Percentiles rank a stretch among this genome's conserved stretches.
Conservation (phyloP, 192 early-diverging fungal species). For the Coemansia sp. region DNA sequence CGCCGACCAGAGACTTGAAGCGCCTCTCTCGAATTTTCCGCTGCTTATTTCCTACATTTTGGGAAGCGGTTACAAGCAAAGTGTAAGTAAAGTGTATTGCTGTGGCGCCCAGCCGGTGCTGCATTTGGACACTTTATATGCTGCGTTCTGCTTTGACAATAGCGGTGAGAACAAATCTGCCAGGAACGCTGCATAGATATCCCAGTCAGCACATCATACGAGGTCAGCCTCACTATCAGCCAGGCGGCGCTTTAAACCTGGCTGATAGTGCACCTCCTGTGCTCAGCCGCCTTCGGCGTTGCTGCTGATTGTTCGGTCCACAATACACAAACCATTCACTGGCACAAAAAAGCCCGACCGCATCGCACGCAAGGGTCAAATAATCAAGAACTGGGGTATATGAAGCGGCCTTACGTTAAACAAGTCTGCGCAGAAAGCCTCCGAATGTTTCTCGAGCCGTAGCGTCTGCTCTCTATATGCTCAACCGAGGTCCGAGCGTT, state of each 20-base stretch:
- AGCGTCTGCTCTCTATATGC: neutral
- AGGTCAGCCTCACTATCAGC: neutral
- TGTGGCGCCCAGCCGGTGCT: slow-evolving; percentile 9
- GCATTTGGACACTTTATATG: slow-evolving; percentile 12
- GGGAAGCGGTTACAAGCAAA: slow-evolving; percentile 2
- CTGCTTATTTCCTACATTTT: neutral
- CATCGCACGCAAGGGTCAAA: neutral
- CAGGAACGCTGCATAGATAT: too few relatives aligned
- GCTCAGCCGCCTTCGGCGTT: neutral
- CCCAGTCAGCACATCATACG: neutral
- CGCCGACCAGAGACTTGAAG: neutral
- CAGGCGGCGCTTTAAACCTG: neutral
- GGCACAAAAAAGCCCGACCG: slow-evolving; percentile 6
- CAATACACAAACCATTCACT: neutral
- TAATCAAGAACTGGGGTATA: too few relatives aligned
- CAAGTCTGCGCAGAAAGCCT: neutral
- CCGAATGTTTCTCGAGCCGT: neutral
- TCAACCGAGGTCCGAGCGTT: neutral
- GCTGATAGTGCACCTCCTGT: slow-evolving; percentile 1
- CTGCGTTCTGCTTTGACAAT: slow-evolving; percentile 4
- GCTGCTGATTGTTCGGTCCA: neutral
- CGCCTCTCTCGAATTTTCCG: neutral
- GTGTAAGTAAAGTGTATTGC: slow-evolving; percentile 1
- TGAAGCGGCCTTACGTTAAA: too few relatives aligned
- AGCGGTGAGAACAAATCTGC: slow-evolving; percentile 10